phyloP scores from a whole-genome alignment of 108 stramenopile species.

The Schizochytrium sp. region DNA sequence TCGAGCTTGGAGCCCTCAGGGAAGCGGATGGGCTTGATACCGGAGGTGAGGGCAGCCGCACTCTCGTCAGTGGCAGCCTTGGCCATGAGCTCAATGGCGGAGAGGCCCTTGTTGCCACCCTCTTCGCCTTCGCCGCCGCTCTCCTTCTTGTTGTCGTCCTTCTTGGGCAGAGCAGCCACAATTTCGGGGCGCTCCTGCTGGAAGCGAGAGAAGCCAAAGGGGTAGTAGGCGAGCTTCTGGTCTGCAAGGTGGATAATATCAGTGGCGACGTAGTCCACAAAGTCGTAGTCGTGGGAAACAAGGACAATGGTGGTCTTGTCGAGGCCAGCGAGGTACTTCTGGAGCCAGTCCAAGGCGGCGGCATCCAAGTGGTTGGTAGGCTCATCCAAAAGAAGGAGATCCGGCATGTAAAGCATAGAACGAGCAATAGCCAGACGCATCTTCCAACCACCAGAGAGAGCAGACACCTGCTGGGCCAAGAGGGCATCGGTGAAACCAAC shows the following conservation, averaged over 20 bases:
- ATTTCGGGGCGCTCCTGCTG: constrained; percentile 88
- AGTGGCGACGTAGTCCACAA: constrained; percentile 92
- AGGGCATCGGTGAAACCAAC: constrained; percentile 50
- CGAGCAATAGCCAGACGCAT: constrained; percentile 94
- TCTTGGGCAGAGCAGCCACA: constrained; percentile 90
- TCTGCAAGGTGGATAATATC: constrained; percentile 88
- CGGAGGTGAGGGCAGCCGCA: constrained; percentile 81
- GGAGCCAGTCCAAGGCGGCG: constrained; percentile 85
- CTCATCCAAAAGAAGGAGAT: constrained; percentile 91
- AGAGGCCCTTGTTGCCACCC: constrained; percentile 90
- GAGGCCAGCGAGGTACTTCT: constrained; percentile 71
- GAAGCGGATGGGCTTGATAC: constrained; percentile 89
- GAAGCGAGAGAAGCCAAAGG: constrained; percentile 93
- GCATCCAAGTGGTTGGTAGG: constrained; percentile 84
- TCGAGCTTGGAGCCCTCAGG: constrained; percentile 80
- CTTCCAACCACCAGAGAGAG: constrained; percentile 96
- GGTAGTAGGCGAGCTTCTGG: constrained; percentile 87
- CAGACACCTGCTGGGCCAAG: constrained; percentile 73
- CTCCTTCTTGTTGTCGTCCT: constrained; percentile 97
- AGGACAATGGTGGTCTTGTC: constrained; percentile 87
- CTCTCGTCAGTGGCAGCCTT: constrained; percentile 74
- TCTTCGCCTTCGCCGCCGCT: constrained; percentile 94
- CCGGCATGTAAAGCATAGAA: constrained; percentile 85
- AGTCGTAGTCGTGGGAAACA: constrained; percentile 94
- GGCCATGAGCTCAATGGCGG: constrained; percentile 94